These are phyloP conservation scores for Candida ascalaphidarum DNA, from an alignment of 805 yeast species.

Conservation along the genomic window DNA sequence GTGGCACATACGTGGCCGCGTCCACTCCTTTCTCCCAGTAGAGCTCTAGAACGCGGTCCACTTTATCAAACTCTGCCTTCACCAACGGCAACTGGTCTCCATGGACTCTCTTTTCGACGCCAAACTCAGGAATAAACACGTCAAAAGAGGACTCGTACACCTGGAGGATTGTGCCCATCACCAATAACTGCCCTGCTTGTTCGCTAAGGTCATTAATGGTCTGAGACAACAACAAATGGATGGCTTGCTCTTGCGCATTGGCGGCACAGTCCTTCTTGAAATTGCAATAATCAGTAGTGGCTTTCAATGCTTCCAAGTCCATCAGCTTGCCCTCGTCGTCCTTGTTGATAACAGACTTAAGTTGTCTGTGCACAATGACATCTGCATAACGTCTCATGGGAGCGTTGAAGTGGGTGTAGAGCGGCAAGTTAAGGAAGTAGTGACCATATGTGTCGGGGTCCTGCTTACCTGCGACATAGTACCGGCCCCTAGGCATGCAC, in stretches of 20 bases:
- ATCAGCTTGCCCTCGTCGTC: conserved; percentile 26
- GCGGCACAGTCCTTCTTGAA: conserved; percentile 93
- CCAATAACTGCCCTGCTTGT: conserved; percentile 70
- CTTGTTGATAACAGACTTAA: conserved; percentile 52
- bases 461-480: conserved; percentile 79
- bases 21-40: conserved; percentile 93
- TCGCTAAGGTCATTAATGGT: conserved; percentile 68
- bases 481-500: conserved; percentile 78
- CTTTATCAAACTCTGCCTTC: conserved; percentile 85
- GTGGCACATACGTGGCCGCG: conserved; percentile 84
- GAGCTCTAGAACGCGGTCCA: conserved; percentile 59
- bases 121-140: conserved; percentile 84
- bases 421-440: conserved; percentile 72
- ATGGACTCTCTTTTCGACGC: conserved; percentile 92
- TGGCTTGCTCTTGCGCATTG: conserved; percentile 89
- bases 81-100: conserved; percentile 92
- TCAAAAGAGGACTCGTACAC: conserved; percentile 96
- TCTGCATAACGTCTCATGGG: conserved; percentile 92
- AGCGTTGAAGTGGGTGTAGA: conserved; percentile 89
- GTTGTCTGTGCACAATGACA: conserved; percentile 84
- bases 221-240: conserved; percentile 78
- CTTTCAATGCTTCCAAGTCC: conserved; percentile 66
- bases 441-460: conserved; percentile 75
- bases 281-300: conserved; percentile 86
- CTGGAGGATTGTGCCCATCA: conserved; percentile 81